Percentiles rank a stretch among this genome's conserved stretches.
phyloP scores from a whole-genome alignment of 108 stramenopile species.

The Aurantiochytrium sp. region DNA sequence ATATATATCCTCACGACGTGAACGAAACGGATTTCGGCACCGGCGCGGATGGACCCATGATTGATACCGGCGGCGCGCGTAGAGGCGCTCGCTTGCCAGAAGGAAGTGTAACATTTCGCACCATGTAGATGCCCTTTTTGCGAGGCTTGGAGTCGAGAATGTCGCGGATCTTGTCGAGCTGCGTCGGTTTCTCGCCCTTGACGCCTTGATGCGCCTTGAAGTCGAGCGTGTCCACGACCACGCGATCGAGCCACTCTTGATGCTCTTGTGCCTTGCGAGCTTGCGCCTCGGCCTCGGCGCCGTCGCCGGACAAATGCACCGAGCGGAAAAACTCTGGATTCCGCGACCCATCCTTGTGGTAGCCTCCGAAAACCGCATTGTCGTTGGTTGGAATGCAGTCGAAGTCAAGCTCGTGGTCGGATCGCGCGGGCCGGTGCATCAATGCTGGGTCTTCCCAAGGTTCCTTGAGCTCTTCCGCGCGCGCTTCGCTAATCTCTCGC shows the following conservation, averaged over 20 bases:
- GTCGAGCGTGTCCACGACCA: neutral
- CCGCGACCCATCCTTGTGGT: neutral
- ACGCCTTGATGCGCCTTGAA: neutral
- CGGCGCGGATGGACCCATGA: neutral
- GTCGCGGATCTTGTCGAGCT: neutral
- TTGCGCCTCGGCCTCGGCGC: neutral
- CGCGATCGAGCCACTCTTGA: neutral
- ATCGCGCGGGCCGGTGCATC: neutral
- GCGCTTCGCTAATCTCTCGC: neutral
- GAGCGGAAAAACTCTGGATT: conserved; percentile 7
- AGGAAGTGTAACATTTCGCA: neutral
- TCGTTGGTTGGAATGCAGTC: conserved; percentile 5
- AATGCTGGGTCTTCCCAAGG: neutral
- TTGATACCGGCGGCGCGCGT: neutral
- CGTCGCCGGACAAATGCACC: neutral
- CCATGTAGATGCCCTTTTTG: conserved; percentile 12
- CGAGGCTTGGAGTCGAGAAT: neutral
- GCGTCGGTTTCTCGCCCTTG: neutral
- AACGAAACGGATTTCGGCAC: too few relatives aligned
- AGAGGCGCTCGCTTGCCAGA: neutral
- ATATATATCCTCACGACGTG: too few relatives aligned
- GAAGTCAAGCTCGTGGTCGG: neutral
- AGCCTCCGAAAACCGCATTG: neutral
- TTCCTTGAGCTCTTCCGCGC: neutral
- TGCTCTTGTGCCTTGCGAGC: neutral